Base-by-base conservation (phyloP, 1,284 basidiomycete species). In the Ustilago xerochloae region DNA sequence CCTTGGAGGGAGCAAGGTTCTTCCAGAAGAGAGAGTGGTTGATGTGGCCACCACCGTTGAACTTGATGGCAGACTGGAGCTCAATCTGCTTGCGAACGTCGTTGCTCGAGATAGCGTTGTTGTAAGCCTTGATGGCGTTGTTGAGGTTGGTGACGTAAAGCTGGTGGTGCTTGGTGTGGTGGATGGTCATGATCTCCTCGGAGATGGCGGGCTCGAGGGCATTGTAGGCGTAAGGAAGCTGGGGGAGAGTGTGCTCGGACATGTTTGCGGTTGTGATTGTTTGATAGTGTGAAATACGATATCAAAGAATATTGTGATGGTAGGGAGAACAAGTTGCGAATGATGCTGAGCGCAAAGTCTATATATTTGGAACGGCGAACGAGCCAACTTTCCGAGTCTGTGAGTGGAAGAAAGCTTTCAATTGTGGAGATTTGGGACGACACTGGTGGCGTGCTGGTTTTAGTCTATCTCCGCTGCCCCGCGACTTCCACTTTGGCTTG, bases 1-100 rank as follows among this genome's bases (percentile, higher is more conserved):
- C 56, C 47, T 52, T 78, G 56, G 69, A 35, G 22, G 81, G 81
- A n/a, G 81, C 81, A 15, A 84, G 90, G 87, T 97, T 98, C 87
- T 91, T 94, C 97, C 96, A 99, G 89, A 99, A 99, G 57, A 99
- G 89, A 43, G 94, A 91, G 85, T 94, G 93, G 86, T 94, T 94
- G 87, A 85, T 79, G 79, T 85, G 84, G 88, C 92, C 93, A 85
- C 93, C 93, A 49, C 93, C 93, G 87, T 94, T 94, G 87, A 94
- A 94, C 87, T 92, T 93, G 86, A 95, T 88, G 15, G 93, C 92
- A 20, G 90, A 86, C 86, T 93, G 92, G 66, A 95, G 89, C 28
- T 89, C 90, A 85, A 99, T 97, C 83, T 90, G 88, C 85, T 92
- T 91, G 85, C 91, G 91, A 77, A 91, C 89, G 70, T 87, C 90